A percentile compares a stretch with the other conserved stretches of the same genome.
Evolutionary conservation across 2,329 filamentous ascomycete species (phyloP).

Genomic region (Aquanectria penicillioides): DNA sequence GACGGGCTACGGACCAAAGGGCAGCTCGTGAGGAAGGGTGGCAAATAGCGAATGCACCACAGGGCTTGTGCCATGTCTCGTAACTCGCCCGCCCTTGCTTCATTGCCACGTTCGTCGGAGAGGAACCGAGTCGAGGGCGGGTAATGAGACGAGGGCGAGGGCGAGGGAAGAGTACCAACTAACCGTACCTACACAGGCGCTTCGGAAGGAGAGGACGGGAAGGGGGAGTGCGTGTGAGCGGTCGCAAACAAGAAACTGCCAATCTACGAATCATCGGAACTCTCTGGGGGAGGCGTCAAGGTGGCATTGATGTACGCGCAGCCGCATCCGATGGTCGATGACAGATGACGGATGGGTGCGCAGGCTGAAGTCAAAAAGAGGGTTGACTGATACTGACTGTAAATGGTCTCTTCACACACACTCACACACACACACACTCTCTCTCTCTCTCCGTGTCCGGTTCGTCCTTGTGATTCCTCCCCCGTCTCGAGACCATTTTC

Average conservation of each 20-base stretch:
- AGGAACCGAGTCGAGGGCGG: background rate
- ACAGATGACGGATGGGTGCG: too few species aligned
- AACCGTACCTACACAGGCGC: too few species aligned
- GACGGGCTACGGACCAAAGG: too few species aligned
- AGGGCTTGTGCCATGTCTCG: constrained; percentile 2
- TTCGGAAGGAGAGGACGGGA: background rate
- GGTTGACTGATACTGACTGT: constrained; percentile 1
- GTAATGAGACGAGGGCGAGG: constrained; percentile 1
- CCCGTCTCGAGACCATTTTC: background rate
- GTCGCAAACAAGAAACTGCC: too few species aligned
- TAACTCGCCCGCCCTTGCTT: constrained; percentile 3
- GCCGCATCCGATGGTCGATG: background rate
- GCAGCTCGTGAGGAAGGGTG: constrained; percentile 4
- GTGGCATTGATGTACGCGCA: background rate
- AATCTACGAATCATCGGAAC: background rate
- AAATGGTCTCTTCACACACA: background rate
- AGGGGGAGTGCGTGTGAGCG: background rate
- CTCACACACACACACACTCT: too few species aligned
- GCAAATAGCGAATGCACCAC: background rate
- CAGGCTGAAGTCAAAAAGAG: background rate
- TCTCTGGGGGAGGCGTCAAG: background rate
- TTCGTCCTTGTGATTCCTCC: background rate
- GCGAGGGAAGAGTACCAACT: too few species aligned
- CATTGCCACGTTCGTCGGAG: background rate
- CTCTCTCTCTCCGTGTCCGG: background rate